Evolutionary conservation across 352 stramenopile species (phyloP).

Genomic region (Hyaloperonospora brassicae): DNA sequence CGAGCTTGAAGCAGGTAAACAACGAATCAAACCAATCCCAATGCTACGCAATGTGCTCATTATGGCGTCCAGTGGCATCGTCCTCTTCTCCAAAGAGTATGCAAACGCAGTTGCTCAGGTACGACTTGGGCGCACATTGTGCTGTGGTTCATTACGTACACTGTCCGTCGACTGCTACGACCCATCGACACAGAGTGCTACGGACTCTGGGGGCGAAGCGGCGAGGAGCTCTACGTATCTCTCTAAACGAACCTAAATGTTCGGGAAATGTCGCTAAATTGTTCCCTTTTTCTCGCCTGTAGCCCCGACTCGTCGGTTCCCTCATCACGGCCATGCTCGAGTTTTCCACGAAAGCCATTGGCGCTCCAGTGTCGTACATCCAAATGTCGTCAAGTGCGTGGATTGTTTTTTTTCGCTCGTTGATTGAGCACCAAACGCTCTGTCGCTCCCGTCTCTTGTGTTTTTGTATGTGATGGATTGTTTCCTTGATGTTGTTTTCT

Average conservation of each 20-base stretch:
- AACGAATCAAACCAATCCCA: too few relatives aligned
- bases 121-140: not conserved
- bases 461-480: not conserved
- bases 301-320: constrained; percentile 85
- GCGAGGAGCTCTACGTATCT: too few relatives aligned
- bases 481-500: constrained; percentile 6
- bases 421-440: too few relatives aligned
- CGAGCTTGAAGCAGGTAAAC: too few relatives aligned
- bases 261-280: not conserved
- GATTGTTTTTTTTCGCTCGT: too few relatives aligned
- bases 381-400: constrained; percentile 70
- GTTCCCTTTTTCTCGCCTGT: not conserved
- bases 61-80: constrained; percentile 87
- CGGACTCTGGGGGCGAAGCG: too few relatives aligned
- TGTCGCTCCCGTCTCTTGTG: too few relatives aligned
- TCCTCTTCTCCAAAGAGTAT: constrained; percentile 91
- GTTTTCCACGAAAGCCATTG: constrained; percentile 86
- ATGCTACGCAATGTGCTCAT: constrained; percentile 92
- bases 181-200: too few relatives aligned
- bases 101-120: constrained; percentile 81
- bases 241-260: too few relatives aligned
- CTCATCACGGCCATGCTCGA: constrained; percentile 89
- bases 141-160: too few relatives aligned
- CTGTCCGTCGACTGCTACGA: too few relatives aligned
- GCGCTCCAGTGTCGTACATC: constrained; percentile 86